Evolutionary conservation across 179 eudicot genomes (phyloP).

Genomic region (Drosera spatulata): DNA sequence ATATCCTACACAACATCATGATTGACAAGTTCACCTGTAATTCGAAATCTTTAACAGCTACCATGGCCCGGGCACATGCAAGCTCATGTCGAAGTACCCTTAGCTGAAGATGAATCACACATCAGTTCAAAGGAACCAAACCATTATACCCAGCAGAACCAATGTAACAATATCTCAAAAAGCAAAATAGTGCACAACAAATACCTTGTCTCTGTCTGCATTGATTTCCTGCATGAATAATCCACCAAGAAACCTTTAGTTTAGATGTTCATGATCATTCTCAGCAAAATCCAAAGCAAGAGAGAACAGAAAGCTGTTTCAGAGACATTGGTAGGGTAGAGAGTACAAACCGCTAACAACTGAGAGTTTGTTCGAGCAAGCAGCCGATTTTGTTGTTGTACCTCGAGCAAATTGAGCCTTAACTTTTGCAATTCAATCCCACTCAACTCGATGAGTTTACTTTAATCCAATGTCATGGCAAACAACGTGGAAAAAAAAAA

Average conservation of each 20-base stretch:
- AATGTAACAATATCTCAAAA: background rate
- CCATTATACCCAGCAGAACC: too few species aligned
- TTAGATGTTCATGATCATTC: background rate
- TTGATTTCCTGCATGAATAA: slow-evolving; percentile 63
- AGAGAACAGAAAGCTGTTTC: background rate
- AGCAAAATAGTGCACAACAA: too few species aligned
- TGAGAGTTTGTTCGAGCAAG: slow-evolving; percentile 75
- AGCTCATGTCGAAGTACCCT: slow-evolving; percentile 57
- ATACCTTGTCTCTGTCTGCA: slow-evolving; percentile 60
- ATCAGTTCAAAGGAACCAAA: background rate
- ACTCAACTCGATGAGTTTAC: slow-evolving; percentile 66
- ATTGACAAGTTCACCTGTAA: slow-evolving; percentile 31
- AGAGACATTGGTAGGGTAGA: background rate
- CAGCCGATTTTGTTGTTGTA: slow-evolving; percentile 64
- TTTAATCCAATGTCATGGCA: slow-evolving; percentile 11
- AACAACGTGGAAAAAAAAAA: slow-evolving; percentile 1
- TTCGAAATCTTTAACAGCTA: slow-evolving; percentile 36
- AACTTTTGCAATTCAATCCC: slow-evolving; percentile 57
- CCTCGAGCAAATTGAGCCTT: slow-evolving; percentile 40
- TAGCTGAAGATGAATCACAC: slow-evolving; percentile 25
- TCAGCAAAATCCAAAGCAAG: background rate
- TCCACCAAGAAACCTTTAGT: slow-evolving; percentile 6
- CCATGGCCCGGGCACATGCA: slow-evolving; percentile 44
- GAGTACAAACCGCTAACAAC: slow-evolving; percentile 58
- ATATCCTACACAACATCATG: background rate